Base-by-base conservation (phyloP, 108 stramenopile genomes). In the Cyclostephanos invisitatus region DNA sequence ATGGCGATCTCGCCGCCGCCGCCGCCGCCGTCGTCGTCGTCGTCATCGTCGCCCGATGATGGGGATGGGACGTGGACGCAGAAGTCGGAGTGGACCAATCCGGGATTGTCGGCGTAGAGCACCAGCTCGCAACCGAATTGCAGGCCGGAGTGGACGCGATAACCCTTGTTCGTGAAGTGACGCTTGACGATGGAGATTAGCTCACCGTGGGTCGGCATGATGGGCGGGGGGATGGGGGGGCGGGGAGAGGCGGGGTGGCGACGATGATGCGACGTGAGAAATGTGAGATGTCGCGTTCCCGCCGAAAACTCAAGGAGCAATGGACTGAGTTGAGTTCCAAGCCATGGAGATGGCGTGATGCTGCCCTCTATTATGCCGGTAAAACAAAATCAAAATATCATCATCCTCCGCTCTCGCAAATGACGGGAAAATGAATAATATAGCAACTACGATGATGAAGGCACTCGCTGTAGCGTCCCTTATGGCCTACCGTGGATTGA, bases 91-190 rank as follows among this genome's bases (percentile, higher is more conserved):
- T 95, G 94, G 18, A 95, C 94, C 12, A 53, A 48, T 6, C 76
- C 66, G 2, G 94, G 94, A 75, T 84, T 80, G 71, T 95, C 91
- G 1, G 94, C 91, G 62, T 95, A 95, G 0, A 95, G 74, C 42
- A 95, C 94, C 7, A 95, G 67, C 56, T 92, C 91, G 68, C 89
- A 89, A 35, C 94, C 94, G 65, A 95, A 95, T 72, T 92, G 91
- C 25, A 95, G 58, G 7, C 94, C 94, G 1, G 90, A 92, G 78
- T 92, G 94, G 21, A 95, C 91, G 4, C 94, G 85, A 68, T 95
- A 95, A 21, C 94, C 94, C 71, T 87, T 87, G 15, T 61, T 47
- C 62, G 83, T 63, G 71, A 87, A 95, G 68, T 91, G 85, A 18
- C 74, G 59, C 11, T 87, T 77, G 18, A 87, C 86, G 25, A 92